Conservation (phyloP, 2,329 filamentous ascomycete species). For the Bipolaris bicolor region DNA sequence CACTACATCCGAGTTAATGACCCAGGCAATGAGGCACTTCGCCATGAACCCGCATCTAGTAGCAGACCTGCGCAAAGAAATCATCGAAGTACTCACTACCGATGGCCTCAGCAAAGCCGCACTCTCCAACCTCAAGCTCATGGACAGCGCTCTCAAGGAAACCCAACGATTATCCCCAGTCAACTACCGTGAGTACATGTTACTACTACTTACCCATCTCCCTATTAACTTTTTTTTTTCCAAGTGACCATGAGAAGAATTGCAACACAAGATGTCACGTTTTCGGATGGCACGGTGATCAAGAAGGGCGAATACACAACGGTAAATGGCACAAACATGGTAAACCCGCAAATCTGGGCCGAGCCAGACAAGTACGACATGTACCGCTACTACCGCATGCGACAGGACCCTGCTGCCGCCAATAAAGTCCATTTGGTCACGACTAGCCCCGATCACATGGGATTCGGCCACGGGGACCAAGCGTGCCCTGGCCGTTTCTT, state of each 20-base stretch:
- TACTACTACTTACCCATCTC: no score
- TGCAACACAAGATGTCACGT: neutral
- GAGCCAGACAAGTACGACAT: neutral
- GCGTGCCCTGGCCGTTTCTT: constrained; percentile 21
- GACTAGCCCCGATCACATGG: neutral
- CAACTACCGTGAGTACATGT: neutral
- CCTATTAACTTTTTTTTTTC: no score
- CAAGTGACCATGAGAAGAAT: neutral
- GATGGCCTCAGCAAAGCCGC: neutral
- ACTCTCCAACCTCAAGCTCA: neutral
- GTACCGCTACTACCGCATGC: constrained; percentile 3
- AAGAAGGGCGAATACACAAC: neutral
- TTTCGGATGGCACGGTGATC: neutral
- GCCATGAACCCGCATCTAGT: neutral
- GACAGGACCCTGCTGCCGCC: neutral
- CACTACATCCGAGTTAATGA: neutral
- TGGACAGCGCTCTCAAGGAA: constrained; percentile 5
- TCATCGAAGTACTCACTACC: neutral
- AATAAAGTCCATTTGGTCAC: neutral
- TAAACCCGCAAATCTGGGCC: neutral
- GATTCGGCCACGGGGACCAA: no score
- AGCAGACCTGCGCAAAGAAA: neutral
- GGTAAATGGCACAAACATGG: neutral
- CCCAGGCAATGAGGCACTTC: neutral
- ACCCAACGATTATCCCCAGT: neutral